These are phyloP conservation scores for Xylaria bambusicola DNA, from an alignment of 495 filamentous ascomycete species.

Conservation along the genomic window DNA sequence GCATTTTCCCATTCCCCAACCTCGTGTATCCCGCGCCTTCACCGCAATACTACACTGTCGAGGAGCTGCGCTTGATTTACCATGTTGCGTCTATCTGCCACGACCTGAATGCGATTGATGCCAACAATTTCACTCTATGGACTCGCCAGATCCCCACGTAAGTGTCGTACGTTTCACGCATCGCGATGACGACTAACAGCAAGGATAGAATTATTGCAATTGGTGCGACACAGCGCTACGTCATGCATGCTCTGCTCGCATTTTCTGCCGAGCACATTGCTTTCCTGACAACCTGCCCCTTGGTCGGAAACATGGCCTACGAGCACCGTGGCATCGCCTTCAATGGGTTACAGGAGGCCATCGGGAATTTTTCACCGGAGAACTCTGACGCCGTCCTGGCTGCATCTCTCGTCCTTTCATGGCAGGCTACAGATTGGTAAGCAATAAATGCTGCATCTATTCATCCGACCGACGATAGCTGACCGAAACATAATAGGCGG, in stretches of 20 bases:
- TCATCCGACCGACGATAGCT: slow-evolving; percentile 33
- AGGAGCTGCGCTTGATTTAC: slow-evolving; percentile 85
- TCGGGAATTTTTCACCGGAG: slow-evolving; percentile 77
- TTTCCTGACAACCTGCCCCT: slow-evolving; percentile 77
- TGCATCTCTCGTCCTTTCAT: slow-evolving; percentile 88
- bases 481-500: slow-evolving; percentile 59
- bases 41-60: slow-evolving; percentile 65
- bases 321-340: slow-evolving; percentile 83
- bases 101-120: slow-evolving; percentile 73
- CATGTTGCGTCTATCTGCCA: slow-evolving; percentile 85
- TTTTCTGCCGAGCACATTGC: slow-evolving; percentile 91
- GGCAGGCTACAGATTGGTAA: slow-evolving; percentile 97
- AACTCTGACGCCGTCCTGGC: slow-evolving; percentile 93
- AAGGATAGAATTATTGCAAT: slow-evolving; percentile 77
- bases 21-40: slow-evolving; percentile 70
- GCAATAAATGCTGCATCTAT: slow-evolving; percentile 45
- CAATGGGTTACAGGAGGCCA: slow-evolving; percentile 84
- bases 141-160: slow-evolving; percentile 90
- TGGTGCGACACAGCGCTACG: slow-evolving; percentile 77
- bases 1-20: slow-evolving; percentile 83
- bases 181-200: slow-evolving; percentile 28
- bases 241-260: slow-evolving; percentile 89
- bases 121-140: slow-evolving; percentile 85
- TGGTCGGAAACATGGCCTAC: slow-evolving; percentile 81
- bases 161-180: slow-evolving; percentile 34